A percentile compares a stretch with the other conserved stretches of the same genome.
phyloP scores from a whole-genome alignment of 345 rosid genomes.

The Psidium friedrichsthalianum region DNA sequence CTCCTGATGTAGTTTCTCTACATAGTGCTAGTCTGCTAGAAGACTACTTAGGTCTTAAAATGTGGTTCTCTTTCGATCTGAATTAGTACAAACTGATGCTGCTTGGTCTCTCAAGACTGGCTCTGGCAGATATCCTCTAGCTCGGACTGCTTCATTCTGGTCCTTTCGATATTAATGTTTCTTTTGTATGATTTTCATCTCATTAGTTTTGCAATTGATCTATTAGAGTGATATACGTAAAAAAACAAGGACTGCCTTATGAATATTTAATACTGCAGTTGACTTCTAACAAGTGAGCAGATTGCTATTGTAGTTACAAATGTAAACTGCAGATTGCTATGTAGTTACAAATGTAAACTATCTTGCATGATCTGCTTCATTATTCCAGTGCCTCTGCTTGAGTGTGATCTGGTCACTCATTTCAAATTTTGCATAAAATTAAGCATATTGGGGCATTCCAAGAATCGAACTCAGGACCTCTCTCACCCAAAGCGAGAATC shows the following conservation, averaged over 20 bases:
- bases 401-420: background rate
- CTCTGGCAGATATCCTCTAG: background rate
- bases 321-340: too few relatives aligned
- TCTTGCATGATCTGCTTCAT: background rate
- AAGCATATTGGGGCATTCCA: slow-evolving; percentile 40
- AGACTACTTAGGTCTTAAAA: background rate
- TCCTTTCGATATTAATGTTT: background rate
- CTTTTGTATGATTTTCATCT: background rate
- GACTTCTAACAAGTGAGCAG: background rate
- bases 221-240: background rate
- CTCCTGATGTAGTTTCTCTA: background rate
- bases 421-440: background rate
- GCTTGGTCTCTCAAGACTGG: background rate
- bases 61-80: background rate
- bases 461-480: slow-evolving; percentile 87
- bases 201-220: background rate
- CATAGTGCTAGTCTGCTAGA: background rate
- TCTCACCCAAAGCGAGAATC: slow-evolving; percentile 91
- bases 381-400: background rate
- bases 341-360: background rate
- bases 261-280: background rate
- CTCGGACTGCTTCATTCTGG: background rate
- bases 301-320: too few relatives aligned
- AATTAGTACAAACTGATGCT: background rate
- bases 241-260: background rate